These are phyloP conservation scores for Oryza brachyantha DNA, from an alignment of 176 grass and related monocot genomes.

Conservation along the genomic window DNA sequence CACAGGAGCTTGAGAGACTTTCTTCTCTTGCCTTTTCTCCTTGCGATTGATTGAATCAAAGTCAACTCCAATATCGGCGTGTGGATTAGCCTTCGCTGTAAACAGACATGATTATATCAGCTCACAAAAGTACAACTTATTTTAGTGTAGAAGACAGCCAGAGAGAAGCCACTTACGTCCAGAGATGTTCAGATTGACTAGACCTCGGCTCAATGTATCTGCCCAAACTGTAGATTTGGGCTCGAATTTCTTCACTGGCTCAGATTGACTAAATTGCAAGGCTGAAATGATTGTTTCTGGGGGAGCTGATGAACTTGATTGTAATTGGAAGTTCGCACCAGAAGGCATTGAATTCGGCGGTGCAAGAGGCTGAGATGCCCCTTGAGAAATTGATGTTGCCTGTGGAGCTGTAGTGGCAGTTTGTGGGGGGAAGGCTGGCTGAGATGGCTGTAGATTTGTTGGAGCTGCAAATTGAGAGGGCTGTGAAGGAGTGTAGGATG, in stretches of 20 bases:
- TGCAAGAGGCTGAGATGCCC: slow-evolving; percentile 49
- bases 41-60: slow-evolving; percentile 98
- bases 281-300: slow-evolving; percentile 57
- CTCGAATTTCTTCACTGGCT: slow-evolving; percentile 76
- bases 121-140: slow-evolving; percentile 15
- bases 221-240: slow-evolving; percentile 90
- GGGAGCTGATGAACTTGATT: slow-evolving; percentile 49
- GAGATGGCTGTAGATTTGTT: slow-evolving; percentile 37
- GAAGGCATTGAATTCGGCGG: slow-evolving; percentile 35
- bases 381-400: slow-evolving; percentile 36
- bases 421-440: slow-evolving; percentile 43
- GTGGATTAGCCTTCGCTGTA: slow-evolving; percentile 91
- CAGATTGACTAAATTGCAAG: slow-evolving; percentile 48
- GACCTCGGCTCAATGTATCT: slow-evolving; percentile 84
- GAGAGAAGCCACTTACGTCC: slow-evolving; percentile 66
- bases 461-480: slow-evolving; percentile 36
- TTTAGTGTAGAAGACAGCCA: slow-evolving; percentile 16
- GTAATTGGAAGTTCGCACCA: slow-evolving; percentile 40
- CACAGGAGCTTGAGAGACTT: slow-evolving; percentile 50
- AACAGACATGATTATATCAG: slow-evolving; percentile 18
- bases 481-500: slow-evolving; percentile 38
- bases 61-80: slow-evolving; percentile 94
- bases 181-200: slow-evolving; percentile 98
- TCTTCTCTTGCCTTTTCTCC: slow-evolving; percentile 91
- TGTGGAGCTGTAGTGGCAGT: slow-evolving; percentile 22